Evolutionary conservation across 306 rosid genomes (phyloP).

Genomic region (Crotalaria pallida): DNA sequence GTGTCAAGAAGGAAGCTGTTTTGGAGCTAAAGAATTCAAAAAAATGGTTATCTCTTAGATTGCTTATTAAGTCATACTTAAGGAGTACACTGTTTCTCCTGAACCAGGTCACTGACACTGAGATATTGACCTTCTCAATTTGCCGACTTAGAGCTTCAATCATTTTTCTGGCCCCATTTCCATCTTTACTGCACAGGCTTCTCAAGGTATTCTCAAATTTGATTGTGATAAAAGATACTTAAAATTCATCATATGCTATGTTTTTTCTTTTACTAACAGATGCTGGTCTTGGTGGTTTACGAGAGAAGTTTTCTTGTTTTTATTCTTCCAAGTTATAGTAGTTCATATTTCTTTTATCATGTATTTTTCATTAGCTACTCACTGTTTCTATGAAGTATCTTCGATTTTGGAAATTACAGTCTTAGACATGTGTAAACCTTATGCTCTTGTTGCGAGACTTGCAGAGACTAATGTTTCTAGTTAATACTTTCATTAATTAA

Average conservation of each 20-base stretch:
- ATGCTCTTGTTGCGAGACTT: neutral
- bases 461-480: neutral
- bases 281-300: neutral
- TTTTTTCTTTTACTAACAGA: neutral
- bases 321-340: neutral
- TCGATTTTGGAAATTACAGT: conserved; percentile 1
- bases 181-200: conserved; percentile 56
- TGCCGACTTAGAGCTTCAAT: conserved; percentile 62
- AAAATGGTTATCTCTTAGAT: conserved; percentile 62
- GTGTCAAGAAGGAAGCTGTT: conserved; percentile 53
- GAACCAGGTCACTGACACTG: conserved; percentile 62
- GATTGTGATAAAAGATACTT: neutral
- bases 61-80: conserved; percentile 65
- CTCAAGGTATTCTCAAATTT: conserved; percentile 51
- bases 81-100: conserved; percentile 72
- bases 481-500: neutral
- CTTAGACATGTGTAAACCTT: neutral
- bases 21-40: conserved; percentile 55
- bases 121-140: conserved; percentile 63
- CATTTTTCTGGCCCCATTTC: conserved; percentile 58
- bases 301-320: conserved; percentile 10
- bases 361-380: neutral
- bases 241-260: conserved; percentile 7
- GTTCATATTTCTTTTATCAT: neutral
- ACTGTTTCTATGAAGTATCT: neutral